A percentile compares a stretch with the other conserved stretches of the same genome.
Evolutionary conservation across 2,329 filamentous ascomycete species (phyloP).

Genomic region (Aspergillus uvarum): DNA sequence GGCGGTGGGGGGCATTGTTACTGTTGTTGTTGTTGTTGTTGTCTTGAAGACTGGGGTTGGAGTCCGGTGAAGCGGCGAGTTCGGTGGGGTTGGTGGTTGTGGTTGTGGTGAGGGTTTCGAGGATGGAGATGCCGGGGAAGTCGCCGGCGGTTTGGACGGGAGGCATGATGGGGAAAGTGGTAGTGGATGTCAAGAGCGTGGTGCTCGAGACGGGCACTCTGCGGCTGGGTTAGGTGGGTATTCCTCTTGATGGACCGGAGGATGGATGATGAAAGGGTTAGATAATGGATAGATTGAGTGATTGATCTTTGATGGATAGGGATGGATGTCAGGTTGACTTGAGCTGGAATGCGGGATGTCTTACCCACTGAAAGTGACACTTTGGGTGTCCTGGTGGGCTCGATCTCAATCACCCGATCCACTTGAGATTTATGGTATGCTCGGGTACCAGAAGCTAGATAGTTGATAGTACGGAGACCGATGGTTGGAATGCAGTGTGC

Average conservation of each 20-base stretch:
- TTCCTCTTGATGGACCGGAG: background rate
- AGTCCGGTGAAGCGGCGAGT: background rate
- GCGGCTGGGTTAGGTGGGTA: background rate
- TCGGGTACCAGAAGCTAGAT: background rate
- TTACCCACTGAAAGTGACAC: background rate
- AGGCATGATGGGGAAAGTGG: constrained; percentile 27
- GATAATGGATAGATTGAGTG: background rate
- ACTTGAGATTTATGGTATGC: background rate
- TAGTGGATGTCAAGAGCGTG: constrained; percentile 35
- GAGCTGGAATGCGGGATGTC: constrained; percentile 9
- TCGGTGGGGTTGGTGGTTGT: constrained; percentile 8
- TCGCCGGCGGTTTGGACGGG: constrained; percentile 27
- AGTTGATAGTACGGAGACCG: background rate
- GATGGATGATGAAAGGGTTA: background rate
- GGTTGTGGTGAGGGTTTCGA: constrained; percentile 12
- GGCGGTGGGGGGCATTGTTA: constrained; percentile 22
- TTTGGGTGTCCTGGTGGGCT: background rate
- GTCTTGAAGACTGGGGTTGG: background rate
- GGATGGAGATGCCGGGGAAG: constrained; percentile 25
- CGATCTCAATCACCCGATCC: background rate
- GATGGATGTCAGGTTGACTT: background rate
- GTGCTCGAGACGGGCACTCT: constrained; percentile 36
- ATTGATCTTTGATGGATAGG: background rate
- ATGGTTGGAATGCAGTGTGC: constrained; percentile 3
- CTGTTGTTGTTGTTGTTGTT: background rate